phyloP scores from a whole-genome alignment of 1,284 basidiomycete genomes.

The Coniferiporia weirii region DNA sequence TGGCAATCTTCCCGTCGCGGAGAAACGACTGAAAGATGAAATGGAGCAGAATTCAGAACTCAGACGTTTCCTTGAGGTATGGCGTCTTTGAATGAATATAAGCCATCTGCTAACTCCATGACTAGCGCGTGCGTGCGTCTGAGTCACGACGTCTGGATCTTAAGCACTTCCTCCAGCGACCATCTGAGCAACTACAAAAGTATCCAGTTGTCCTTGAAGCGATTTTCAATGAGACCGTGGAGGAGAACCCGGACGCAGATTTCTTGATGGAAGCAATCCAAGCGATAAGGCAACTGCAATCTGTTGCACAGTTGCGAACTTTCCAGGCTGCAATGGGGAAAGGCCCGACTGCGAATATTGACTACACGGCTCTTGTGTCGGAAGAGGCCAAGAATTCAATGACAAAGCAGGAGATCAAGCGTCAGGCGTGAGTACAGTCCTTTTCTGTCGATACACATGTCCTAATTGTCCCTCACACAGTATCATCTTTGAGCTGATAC shows the following conservation, averaged over 20 bases:
- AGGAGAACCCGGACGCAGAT: slow-evolving; percentile 75
- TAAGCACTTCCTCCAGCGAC: slow-evolving; percentile 82
- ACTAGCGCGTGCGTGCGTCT: slow-evolving; percentile 61
- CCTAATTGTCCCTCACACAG: slow-evolving; percentile 34
- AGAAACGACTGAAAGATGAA: slow-evolving; percentile 83
- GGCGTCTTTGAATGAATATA: slow-evolving; percentile 16
- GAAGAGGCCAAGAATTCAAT: slow-evolving; percentile 59
- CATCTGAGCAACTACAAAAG: slow-evolving; percentile 84
- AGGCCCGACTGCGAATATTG: slow-evolving; percentile 68
- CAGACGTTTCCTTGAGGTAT: slow-evolving; percentile 82
- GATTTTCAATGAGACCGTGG: slow-evolving; percentile 74
- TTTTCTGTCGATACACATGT: background rate
- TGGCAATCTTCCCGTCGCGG: slow-evolving; percentile 80
- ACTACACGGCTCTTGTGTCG: slow-evolving; percentile 86
- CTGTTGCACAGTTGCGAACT: slow-evolving; percentile 72
- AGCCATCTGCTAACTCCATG: slow-evolving; percentile 12
- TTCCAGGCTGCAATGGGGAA: slow-evolving; percentile 85
- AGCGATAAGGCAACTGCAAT: slow-evolving; percentile 73
- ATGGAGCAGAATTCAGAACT: slow-evolving; percentile 79
- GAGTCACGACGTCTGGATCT: slow-evolving; percentile 79
- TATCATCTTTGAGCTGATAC: slow-evolving; percentile 92
- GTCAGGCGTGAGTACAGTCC: slow-evolving; percentile 70
- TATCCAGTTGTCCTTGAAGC: slow-evolving; percentile 87
- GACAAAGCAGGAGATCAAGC: slow-evolving; percentile 73
- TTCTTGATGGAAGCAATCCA: slow-evolving; percentile 72